Conservation (phyloP, 2,329 filamentous ascomycete species). For the Aspergillus vadensis region DNA sequence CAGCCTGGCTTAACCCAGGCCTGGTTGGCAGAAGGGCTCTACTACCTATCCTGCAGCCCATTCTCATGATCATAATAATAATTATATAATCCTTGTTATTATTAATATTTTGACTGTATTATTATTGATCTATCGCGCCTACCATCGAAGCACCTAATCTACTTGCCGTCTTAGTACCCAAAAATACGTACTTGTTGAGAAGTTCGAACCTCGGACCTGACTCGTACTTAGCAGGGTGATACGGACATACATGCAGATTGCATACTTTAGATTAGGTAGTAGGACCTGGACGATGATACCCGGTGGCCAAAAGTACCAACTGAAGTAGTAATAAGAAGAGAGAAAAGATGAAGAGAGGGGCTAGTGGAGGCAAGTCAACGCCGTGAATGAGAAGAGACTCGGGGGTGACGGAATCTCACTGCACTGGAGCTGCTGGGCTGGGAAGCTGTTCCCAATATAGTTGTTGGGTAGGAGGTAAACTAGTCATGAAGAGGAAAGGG, state of each 20-base stretch:
- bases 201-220: slow-evolving; percentile 1
- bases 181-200: not conserved
- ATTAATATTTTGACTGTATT: not conserved
- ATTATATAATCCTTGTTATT: too few relatives aligned
- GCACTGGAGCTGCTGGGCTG: not conserved
- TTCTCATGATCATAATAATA: too few relatives aligned
- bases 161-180: not conserved
- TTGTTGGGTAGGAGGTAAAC: not conserved
- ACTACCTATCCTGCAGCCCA: too few relatives aligned
- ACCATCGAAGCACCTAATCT: not conserved
- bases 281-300: not conserved
- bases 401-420: slow-evolving; percentile 1
- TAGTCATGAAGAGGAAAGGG: not conserved
- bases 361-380: not conserved
- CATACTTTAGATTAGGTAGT: not conserved
- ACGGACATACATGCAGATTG: not conserved
- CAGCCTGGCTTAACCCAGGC: not conserved
- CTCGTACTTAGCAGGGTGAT: not conserved
- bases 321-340: not conserved
- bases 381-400: not conserved
- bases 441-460: not conserved
- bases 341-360: not conserved
- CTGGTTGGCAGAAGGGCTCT: not conserved
- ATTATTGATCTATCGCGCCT: not conserved
- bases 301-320: slow-evolving; percentile 2